Conservation (phyloP, 306 rosid genomes). For the Rosa multiflora region DNA sequence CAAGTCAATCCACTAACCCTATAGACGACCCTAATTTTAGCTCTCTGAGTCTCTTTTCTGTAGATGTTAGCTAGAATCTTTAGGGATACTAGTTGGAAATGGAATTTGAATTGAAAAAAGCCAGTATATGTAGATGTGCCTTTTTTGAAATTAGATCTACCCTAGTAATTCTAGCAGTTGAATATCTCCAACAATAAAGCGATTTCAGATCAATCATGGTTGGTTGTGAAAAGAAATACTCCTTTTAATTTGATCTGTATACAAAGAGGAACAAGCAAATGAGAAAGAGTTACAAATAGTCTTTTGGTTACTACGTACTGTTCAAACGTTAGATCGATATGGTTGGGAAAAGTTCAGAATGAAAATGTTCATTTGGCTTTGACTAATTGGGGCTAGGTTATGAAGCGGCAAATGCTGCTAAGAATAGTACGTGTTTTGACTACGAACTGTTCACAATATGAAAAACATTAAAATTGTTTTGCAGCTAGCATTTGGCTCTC, state of each 20-base stretch:
- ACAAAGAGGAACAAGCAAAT: background rate
- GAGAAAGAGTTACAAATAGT: background rate
- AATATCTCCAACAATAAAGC: background rate
- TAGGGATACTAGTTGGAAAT: background rate
- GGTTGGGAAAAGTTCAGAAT: too few species aligned
- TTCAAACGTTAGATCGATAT: background rate
- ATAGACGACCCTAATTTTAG: background rate
- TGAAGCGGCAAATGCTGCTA: background rate
- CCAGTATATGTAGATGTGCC: background rate
- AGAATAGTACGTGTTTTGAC: background rate
- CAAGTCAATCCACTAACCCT: conserved; percentile 4
- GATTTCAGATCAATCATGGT: background rate
- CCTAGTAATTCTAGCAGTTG: background rate
- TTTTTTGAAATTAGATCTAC: background rate
- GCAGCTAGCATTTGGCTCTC: background rate
- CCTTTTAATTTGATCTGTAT: background rate
- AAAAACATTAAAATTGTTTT: background rate
- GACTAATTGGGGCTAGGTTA: background rate
- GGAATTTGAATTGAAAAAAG: background rate
- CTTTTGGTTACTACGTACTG: background rate
- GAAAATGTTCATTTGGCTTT: too few species aligned
- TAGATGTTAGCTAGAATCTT: background rate
- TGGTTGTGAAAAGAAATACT: background rate
- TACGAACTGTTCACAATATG: background rate
- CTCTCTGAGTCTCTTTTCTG: background rate